Base-by-base conservation (phyloP, 192 early-diverging fungal species). In the Backusella parvicylindrica region DNA sequence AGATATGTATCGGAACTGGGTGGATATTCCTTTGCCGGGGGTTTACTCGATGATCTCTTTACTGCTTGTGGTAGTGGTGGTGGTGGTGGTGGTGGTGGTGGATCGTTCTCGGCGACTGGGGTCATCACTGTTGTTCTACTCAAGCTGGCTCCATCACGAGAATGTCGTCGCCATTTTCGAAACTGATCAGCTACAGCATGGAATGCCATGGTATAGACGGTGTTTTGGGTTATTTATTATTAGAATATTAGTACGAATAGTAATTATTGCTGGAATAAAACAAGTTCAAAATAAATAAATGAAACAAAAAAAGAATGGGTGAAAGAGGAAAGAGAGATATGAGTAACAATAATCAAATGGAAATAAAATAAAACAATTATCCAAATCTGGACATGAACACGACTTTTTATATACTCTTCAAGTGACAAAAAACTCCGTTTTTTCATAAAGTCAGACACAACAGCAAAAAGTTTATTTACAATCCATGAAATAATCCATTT, bases 1-100 rank as follows among this genome's bases (percentile, higher is more conserved):
- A 87, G 64, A 15, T 47, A 64, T 30, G 72, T 63, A 38, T 85
- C 84, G 50, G 84, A 71, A 40, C 77, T 85, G 30, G 80, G 75
- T n/a, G 68, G 68, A 70, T 70, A 70, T 30, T 70, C 35, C 41
- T 70, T 70, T 15, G 37, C 26, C 31, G 68, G 68, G 6, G 68
- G 11, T 16, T 41, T 70, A 26, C 41, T 37, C 64, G 18, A n/a
- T 40, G 66, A 35, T 33, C 28, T 32, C 2, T 65, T 65, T 33
- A 65, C 18, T 32, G 18, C 13, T 18, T 11, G 18, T 66, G 33
- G 2, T 36, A 6, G 6, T 66, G 33, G 15, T 66, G 13, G 33
- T 66, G 13, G 16, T 35, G 11, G 2, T 65, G 32, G 7, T 50
- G 21, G 16, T 56, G 36, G 9, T 47, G 63, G 12, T 18, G 50